Percentiles rank a stretch among this genome's conserved stretches.
phyloP scores from a whole-genome alignment of 768 basidiomycete species.

The Lentinula lateritia region DNA sequence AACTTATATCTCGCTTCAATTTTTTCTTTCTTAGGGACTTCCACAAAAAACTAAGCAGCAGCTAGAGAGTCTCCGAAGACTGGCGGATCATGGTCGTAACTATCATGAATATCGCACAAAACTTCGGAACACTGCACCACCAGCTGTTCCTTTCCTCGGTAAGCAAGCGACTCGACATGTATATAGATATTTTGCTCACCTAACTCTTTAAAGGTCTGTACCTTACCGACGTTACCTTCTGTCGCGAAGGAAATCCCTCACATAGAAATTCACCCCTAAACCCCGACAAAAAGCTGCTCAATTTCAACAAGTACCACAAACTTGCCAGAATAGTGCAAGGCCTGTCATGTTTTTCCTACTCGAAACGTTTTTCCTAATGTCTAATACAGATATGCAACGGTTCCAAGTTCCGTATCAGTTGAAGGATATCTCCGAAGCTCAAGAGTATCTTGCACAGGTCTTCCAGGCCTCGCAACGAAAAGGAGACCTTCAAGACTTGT shows the following conservation, averaged over 20 bases:
- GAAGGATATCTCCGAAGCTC: constrained; percentile 85
- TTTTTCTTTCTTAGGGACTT: constrained; percentile 51
- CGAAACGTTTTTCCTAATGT: not conserved
- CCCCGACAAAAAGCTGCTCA: constrained; percentile 76
- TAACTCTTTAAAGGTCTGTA: constrained; percentile 55
- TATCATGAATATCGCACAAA: constrained; percentile 87
- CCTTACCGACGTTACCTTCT: constrained; percentile 91
- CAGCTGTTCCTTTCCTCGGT: constrained; percentile 95
- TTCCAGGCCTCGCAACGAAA: constrained; percentile 73
- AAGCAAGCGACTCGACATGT: constrained; percentile 22
- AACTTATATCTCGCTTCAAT: constrained; percentile 2
- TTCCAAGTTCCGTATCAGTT: constrained; percentile 86
- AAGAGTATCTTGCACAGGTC: constrained; percentile 66
- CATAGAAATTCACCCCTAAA: constrained; percentile 74
- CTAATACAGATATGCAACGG: constrained; percentile 73
- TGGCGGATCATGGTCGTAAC: constrained; percentile 89
- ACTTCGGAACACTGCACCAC: constrained; percentile 83
- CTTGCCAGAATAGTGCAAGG: constrained; percentile 82
- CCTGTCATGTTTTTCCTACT: constrained; percentile 16
- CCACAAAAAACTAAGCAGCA: constrained; percentile 79
- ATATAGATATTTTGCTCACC: constrained; percentile 8
- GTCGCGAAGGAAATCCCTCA: constrained; percentile 90
- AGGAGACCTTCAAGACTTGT: constrained; percentile 81
- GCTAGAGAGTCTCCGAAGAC: constrained; percentile 72
- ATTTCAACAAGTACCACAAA: constrained; percentile 96